Base-by-base conservation (phyloP, 169 alveolate species). In the Cryptosporidium xiaoi region DNA sequence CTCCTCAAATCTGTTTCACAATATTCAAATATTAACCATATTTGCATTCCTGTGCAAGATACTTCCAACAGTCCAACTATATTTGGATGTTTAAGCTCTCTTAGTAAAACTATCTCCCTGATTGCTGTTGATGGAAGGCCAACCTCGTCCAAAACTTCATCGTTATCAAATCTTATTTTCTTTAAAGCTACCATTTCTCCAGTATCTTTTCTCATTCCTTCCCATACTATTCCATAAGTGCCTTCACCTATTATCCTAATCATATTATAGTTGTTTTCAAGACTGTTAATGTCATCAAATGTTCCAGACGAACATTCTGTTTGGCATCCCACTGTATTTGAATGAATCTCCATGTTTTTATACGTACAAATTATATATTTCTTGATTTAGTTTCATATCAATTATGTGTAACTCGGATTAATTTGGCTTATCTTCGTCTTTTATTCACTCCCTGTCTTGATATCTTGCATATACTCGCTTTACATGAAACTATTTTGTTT, bases 61-160 rank as follows among this genome's bases (percentile, higher is more conserved):
- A 71, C 84, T 51, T 71, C 91, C 20, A 29, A 20, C 31, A 91
- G 71, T 64, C 93, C 93, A 24, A 95, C 96, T 82, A 95, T 92
- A 67, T 95, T 93, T 65, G 96, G 96, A 82, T 95, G 98, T 60
- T 91, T 92, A 40, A 93, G 90, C 36, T 93, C 96, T 65, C 94
- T 93, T 53, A 95, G 83, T 53, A 95, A 90, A 3, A 95, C 91
- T 53, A 95, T 95, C 90, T 95, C 98, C 27, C 98, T 84, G 20
- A 95, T 92, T 34, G 97, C 96, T 20, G 96, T 95, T 20, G 94
- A 67, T 5, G 98, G 98, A 51, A 95, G 90, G 20, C 98, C 98
- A 64, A 93, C 98, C 50, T 94, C 94, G 69, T 93, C 96, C 90
- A 93, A 92, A 44, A 77, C 91, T 93, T 95, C 67, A 90, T 89